Evolutionary conservation across 2,329 filamentous ascomycete species (phyloP).

Genomic region (Fusarium chlamydosporum): DNA sequence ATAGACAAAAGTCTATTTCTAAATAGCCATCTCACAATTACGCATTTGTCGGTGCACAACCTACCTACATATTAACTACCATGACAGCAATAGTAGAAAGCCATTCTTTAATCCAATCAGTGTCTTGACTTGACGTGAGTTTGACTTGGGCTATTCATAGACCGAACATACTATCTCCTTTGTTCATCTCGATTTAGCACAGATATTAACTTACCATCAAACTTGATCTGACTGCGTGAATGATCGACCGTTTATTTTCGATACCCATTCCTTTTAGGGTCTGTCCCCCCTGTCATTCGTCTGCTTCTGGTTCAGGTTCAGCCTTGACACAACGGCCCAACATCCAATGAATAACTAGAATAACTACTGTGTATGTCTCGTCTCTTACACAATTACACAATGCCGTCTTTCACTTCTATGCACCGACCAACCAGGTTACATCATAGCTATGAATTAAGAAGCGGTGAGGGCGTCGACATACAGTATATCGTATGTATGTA

Average conservation of each 20-base stretch:
- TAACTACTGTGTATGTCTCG: slow-evolving; percentile 10
- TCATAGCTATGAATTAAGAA: slow-evolving; percentile 48
- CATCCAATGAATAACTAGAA: slow-evolving; percentile 30
- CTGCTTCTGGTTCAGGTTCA: slow-evolving; percentile 24
- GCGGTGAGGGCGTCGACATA: slow-evolving; percentile 48
- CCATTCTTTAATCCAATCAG: background rate
- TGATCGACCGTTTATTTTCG: slow-evolving; percentile 40
- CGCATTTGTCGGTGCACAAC: slow-evolving; percentile 10
- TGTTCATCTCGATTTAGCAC: slow-evolving; percentile 33
- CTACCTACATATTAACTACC: slow-evolving; percentile 1
- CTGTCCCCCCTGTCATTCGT: slow-evolving; percentile 2
- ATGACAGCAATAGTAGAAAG: slow-evolving; percentile 8
- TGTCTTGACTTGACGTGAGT: slow-evolving; percentile 14
- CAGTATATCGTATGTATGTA: slow-evolving; percentile 20
- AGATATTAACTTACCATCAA: slow-evolving; percentile 19
- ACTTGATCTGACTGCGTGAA: slow-evolving; percentile 19
- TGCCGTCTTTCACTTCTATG: slow-evolving; percentile 35
- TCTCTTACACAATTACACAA: slow-evolving; percentile 41
- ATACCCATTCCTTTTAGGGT: slow-evolving; percentile 17
- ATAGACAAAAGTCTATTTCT: slow-evolving; percentile 6
- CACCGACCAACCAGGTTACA: slow-evolving; percentile 48
- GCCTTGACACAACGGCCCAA: slow-evolving; percentile 25
- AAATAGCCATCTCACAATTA: slow-evolving; percentile 22
- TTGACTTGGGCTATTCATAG: slow-evolving; percentile 8
- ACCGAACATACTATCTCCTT: slow-evolving; percentile 23